phyloP scores from a whole-genome alignment of 306 rosid species.

The Cucumis sativus region DNA sequence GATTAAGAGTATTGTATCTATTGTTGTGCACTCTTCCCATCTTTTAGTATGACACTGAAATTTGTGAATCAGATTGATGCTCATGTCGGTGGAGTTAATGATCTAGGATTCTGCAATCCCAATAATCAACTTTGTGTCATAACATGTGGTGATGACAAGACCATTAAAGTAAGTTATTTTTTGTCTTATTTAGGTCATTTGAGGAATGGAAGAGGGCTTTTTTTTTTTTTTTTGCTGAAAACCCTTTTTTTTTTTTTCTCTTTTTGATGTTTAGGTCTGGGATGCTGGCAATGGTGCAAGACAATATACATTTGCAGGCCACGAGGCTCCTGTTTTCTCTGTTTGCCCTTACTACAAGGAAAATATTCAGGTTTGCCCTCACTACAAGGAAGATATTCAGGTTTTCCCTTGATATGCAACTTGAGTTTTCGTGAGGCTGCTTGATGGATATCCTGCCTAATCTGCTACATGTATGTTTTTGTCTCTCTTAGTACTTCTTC shows the following conservation, averaged over 20 bases:
- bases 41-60: constrained; percentile 3
- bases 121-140: constrained; percentile 92
- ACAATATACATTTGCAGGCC: constrained; percentile 79
- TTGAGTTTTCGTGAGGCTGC: constrained; percentile 1
- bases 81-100: constrained; percentile 95
- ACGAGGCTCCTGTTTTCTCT: constrained; percentile 87
- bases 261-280: constrained; percentile 57
- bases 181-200: neutral
- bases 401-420: neutral
- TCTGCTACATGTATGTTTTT: constrained; percentile 1
- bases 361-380: constrained; percentile 52
- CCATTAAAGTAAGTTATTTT: constrained; percentile 60
- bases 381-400: no score
- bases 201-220: neutral
- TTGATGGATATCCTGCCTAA: constrained; percentile 7
- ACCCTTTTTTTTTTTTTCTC: neutral
- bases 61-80: constrained; percentile 70
- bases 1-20: neutral
- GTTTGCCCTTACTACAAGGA: constrained; percentile 91
- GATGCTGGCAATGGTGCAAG: constrained; percentile 71
- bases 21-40: neutral
- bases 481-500: constrained; percentile 67
- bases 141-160: constrained; percentile 94
- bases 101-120: constrained; percentile 90
- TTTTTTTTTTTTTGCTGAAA: constrained; percentile 14